Conservation (phyloP, 805 yeast species). For the Yarrowia hollandica region DNA sequence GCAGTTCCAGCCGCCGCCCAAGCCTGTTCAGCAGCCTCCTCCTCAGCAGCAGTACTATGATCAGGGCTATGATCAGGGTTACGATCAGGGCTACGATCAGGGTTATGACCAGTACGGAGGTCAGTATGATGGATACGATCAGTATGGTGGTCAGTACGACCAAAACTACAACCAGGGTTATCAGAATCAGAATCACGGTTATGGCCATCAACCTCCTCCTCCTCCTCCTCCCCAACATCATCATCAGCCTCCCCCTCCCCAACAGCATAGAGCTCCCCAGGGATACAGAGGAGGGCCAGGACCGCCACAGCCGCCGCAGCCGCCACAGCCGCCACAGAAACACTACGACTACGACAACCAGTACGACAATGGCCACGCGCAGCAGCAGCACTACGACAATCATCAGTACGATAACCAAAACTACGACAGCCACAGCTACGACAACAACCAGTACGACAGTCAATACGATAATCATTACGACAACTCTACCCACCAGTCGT, state of each 20-base stretch:
- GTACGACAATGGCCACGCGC: no score
- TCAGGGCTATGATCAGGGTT: conserved; percentile 15
- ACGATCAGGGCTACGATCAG: conserved; percentile 19
- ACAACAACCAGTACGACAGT: not conserved
- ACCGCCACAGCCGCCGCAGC: not conserved
- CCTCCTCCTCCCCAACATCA: not conserved
- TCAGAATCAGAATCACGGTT: not conserved
- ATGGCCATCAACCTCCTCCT: conserved; percentile 2
- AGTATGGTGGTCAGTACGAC: no score
- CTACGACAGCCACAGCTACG: not conserved
- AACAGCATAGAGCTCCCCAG: not conserved
- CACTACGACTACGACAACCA: not conserved
- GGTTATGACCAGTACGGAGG: conserved; percentile 32
- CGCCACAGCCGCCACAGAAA: not conserved
- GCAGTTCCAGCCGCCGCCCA: conserved; percentile 1
- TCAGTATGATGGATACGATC: not conserved
- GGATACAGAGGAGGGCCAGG: no score
- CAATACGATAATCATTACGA: not conserved
- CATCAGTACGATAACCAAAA: no score
- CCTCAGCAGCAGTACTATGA: conserved; percentile 7
- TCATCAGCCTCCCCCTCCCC: not conserved
- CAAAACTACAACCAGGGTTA: not conserved
- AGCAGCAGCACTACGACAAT: no score
- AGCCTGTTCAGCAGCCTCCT: not conserved
- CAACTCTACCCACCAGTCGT: not conserved